Evolutionary conservation across 2,329 filamentous ascomycete genomes (phyloP), one percentile per base, ranked within the genome.

Genomic region (Calonectria pauciramosa): DNA sequence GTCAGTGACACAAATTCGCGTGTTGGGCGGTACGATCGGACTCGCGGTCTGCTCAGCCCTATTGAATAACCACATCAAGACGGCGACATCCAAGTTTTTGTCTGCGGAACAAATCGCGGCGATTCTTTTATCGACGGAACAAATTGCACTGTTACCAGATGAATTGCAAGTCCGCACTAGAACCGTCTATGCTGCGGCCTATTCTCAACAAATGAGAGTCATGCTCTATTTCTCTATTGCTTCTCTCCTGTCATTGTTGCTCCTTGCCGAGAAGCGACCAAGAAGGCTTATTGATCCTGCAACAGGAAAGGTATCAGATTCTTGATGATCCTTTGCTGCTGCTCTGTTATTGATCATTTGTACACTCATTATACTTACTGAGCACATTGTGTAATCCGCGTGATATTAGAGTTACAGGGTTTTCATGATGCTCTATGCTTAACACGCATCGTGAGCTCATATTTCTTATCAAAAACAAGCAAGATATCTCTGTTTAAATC

Each of bases 21-120:
- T 77, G 6, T 65, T 77, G 54, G 76, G 75, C 20, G 76, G 76
- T 14, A 77, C 76, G 32, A 72, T 77, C 1, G 74, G 72, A n/a
- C 76, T 77, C 4, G 76, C 76, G 5, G 34, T 70, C 14, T 77
- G 76, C 51, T 68, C 60, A 23, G 72, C 56, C 9, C 26, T 41
- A 1, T 30, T 63, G 34, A 63, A 63, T 41, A 63, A 38, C 16
- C 36, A 63, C 23, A 63, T 63, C 7, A 63, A 63, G 16, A 8
- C 36, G 3, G 9, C 16, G 23, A 28, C 56, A 23, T 41, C 56
- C n/a, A 41, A 63, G 23, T 63, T 63, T 28, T 23, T 63, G 14
- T 63, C 56, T 11, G 2, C n/a, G 2, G 16, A 41, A 9, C 56
- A 63, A 13, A 18, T 63, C 30, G 34, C 56, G 20, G 56, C 56